These are phyloP conservation scores for Neurospora sp. DNA, from an alignment of 495 filamentous ascomycete genomes.

Conservation along the genomic window DNA sequence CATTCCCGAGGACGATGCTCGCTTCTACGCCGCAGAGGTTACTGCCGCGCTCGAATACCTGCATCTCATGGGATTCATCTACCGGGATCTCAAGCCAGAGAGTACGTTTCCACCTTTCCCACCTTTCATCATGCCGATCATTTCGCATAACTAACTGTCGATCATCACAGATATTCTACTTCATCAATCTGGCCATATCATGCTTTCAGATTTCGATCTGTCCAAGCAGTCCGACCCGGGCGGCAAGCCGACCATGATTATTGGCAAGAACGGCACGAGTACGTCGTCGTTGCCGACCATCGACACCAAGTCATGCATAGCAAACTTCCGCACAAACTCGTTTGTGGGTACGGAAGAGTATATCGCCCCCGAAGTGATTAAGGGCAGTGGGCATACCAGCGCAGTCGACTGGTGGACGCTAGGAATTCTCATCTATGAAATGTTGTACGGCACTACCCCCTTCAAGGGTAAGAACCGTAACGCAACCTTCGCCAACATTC, in stretches of 20 bases:
- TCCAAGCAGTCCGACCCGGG: constrained; percentile 96
- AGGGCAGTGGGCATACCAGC: constrained; percentile 94
- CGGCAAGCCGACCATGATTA: constrained; percentile 94
- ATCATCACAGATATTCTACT: constrained; percentile 72
- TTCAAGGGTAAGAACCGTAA: constrained; percentile 99
- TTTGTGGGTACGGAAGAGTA: constrained; percentile 99
- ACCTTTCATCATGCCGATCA: background rate
- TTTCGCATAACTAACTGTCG: constrained; percentile 5
- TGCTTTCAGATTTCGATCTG: constrained; percentile 98
- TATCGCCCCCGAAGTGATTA: constrained; percentile 97
- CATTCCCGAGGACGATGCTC: constrained; percentile 90
- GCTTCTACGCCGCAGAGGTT: constrained; percentile 98
- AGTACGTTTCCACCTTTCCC: constrained; percentile 47
- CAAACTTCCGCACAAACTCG: constrained; percentile 95
- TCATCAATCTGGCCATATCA: constrained; percentile 97
- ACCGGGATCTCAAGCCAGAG: constrained; percentile 94
- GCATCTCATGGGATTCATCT: constrained; percentile 98
- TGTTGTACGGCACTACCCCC: constrained; percentile 96
- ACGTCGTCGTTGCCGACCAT: constrained; percentile 81
- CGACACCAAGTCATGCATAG: constrained; percentile 96
- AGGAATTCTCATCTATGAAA: constrained; percentile 94
- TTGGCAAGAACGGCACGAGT: constrained; percentile 71
- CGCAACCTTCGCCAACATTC: constrained; percentile 93
- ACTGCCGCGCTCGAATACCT: constrained; percentile 95
- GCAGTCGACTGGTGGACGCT: constrained; percentile 99